These are phyloP conservation scores for Waltiozyma sp. DNA, from an alignment of 1,139 yeast genomes.

Conservation along the genomic window DNA sequence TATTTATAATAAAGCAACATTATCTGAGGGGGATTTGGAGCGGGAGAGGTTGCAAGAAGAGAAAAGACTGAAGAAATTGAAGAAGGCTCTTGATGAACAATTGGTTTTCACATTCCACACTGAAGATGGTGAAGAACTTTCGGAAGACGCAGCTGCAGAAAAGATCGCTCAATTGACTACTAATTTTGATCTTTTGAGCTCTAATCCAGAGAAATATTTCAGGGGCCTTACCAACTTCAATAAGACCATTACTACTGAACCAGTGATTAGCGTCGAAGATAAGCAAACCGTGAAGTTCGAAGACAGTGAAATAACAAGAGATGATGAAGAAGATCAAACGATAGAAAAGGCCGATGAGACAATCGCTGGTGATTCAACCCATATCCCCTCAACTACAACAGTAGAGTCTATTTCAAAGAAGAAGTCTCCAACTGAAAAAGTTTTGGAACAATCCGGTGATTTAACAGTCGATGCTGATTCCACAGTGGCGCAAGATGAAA, in stretches of 20 bases:
- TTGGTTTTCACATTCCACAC: conserved; percentile 9
- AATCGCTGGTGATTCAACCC: conserved; percentile 9
- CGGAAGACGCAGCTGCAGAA: conserved; percentile 7
- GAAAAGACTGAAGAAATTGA: conserved; percentile 11
- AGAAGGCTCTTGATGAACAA: conserved; percentile 20
- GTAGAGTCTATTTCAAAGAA: conserved; percentile 3
- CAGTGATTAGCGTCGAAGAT: too few relatives aligned
- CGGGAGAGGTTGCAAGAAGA: background rate
- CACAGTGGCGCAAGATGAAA: conserved; percentile 20
- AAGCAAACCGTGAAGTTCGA: conserved; percentile 3
- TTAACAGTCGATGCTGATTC: conserved; percentile 27
- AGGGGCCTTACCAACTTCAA: background rate
- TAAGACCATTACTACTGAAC: background rate
- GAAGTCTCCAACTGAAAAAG: conserved; percentile 16
- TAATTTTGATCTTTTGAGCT: background rate
- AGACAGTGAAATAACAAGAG: conserved; percentile 3
- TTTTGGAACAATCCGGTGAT: conserved; percentile 16
- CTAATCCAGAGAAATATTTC: background rate
- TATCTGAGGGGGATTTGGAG: conserved; percentile 5
- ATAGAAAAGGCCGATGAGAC: conserved; percentile 16
- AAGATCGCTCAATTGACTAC: conserved; percentile 2
- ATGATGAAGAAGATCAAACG: conserved; percentile 12
- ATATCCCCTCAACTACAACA: background rate
- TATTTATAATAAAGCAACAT: conserved; percentile 23
- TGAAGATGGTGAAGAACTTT: conserved; percentile 12